A percentile compares a stretch with the other conserved stretches of the same genome.
These are phyloP conservation scores for Coemansia reversa DNA, from an alignment of 192 early-diverging fungal genomes.

Conservation along the genomic window DNA sequence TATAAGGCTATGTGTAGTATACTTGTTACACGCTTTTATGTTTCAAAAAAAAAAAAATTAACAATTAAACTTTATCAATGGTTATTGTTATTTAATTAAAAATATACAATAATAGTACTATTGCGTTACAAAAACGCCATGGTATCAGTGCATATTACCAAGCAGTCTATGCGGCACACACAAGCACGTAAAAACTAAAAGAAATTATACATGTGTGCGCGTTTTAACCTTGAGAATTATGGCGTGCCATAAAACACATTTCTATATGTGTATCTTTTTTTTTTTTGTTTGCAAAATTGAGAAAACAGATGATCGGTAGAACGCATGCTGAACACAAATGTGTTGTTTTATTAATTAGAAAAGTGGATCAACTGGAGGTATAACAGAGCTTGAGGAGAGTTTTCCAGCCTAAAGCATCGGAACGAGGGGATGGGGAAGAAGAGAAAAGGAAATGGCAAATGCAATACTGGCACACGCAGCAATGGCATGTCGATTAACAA, in stretches of 20 bases:
- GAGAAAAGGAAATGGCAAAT: background rate
- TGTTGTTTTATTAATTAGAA: slow-evolving; percentile 2
- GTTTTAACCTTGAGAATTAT: background rate
- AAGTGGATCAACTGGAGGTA: slow-evolving; percentile 1
- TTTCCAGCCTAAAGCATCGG: background rate
- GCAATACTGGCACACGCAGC: background rate
- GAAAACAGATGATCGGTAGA: background rate
- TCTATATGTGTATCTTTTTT: too few species aligned
- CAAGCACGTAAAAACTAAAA: background rate
- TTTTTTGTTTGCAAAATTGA: background rate
- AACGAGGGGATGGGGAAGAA: too few species aligned
- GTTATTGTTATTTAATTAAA: too few species aligned
- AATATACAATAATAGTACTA: slow-evolving; percentile 3
- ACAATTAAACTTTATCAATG: background rate
- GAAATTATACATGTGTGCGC: background rate
- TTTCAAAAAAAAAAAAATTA: too few species aligned
- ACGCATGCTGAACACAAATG: background rate
- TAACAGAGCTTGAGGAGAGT: slow-evolving; percentile 5
- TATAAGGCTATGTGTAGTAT: too few species aligned
- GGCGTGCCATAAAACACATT: background rate
- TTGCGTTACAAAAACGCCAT: background rate
- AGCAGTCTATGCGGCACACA: background rate
- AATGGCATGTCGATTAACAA: background rate
- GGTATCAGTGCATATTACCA: background rate
- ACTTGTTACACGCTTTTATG: too few species aligned